Base-by-base conservation (phyloP, 164 flowering plant genomes). In the Echeveria elegans region DNA sequence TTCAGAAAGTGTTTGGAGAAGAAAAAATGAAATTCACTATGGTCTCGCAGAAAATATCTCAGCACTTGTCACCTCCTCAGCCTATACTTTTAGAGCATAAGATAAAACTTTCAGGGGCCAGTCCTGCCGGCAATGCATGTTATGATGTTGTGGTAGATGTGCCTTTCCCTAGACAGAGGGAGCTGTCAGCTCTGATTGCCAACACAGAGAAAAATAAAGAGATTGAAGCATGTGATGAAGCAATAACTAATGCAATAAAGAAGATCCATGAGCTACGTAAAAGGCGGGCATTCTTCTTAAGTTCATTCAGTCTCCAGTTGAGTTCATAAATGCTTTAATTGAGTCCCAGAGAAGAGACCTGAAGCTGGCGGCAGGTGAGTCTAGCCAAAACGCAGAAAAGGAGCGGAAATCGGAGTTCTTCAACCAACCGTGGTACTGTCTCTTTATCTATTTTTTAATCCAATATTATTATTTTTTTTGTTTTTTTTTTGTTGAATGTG, bases 71-170 rank as follows among this genome's bases (percentile, higher is more conserved):
- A 58, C 74, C 77, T 31, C 82, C 82, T 26, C 84, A 79, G 24
- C 84, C 84, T 0, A 79, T 81, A 61, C 77, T 69, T 70, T 69
- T 81, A 72, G 80, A 81, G 71, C 84, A 81, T 61, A 77, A 73
- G 70, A 72, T 81, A 66, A 81, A 77, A 74, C 79, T 81, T 32
- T 77, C 84, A 14, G 84, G 82, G 47, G 79, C 70, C 58, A 75
- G 77, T 71, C 84, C 84, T n/a, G 77, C 65, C 19, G 82, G 82
- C 47, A 73, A 77, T 62, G 82, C 79, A 26, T 81, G 82, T 72
- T 81, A 81, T 69, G 84, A 81, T 71, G 76, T 81, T 28, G 29
- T 78, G 61, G 82, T 81, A 21, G 84, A 81, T 72, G 82, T 81
- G 58, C 84, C 82, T 16, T 77, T 78, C 59, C 80, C 80, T 16